Evolutionary conservation across 768 basidiomycete genomes (phyloP).

Genomic region (Pulveroboletus sp.): DNA sequence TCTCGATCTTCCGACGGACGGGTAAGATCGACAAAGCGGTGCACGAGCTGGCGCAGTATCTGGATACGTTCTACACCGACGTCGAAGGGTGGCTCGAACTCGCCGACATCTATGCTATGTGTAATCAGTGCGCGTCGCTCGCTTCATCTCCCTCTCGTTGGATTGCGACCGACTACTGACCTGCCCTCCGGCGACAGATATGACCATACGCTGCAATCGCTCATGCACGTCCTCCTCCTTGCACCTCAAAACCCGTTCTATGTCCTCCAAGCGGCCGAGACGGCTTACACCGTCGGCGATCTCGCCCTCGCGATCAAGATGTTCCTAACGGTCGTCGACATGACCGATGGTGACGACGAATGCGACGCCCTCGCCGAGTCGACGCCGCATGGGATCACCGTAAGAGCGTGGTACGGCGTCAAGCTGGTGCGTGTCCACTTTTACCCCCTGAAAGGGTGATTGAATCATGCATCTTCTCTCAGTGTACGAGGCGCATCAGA

Average conservation of each 20-base stretch:
- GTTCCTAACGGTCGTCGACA: constrained; percentile 76
- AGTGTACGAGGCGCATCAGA: constrained; percentile 62
- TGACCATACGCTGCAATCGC: constrained; percentile 62
- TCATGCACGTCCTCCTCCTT: constrained; percentile 79
- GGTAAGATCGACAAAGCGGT: constrained; percentile 66
- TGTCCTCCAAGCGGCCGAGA: constrained; percentile 82
- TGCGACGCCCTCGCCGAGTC: constrained; percentile 49
- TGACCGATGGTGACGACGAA: constrained; percentile 61
- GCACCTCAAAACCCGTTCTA: constrained; percentile 85
- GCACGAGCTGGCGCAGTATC: constrained; percentile 63
- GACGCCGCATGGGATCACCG: constrained; percentile 45
- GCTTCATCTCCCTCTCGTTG: no score
- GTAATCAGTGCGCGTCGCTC: constrained; percentile 57
- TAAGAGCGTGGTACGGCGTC: constrained; percentile 81
- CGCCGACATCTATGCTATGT: constrained; percentile 70
- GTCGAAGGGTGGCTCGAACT: constrained; percentile 87
- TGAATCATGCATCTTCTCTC: no score
- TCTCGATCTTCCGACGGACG: constrained; percentile 61
- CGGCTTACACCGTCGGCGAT: constrained; percentile 77
- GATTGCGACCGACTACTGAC: background rate
- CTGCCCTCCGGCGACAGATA: constrained; percentile 56
- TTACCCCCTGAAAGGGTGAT: no score
- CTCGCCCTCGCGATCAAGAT: constrained; percentile 72
- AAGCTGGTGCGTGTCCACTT: constrained; percentile 69
- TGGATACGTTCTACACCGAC: constrained; percentile 88